These are phyloP conservation scores for Eremothecium coryli DNA, from an alignment of 1,139 yeast species.

Conservation along the genomic window DNA sequence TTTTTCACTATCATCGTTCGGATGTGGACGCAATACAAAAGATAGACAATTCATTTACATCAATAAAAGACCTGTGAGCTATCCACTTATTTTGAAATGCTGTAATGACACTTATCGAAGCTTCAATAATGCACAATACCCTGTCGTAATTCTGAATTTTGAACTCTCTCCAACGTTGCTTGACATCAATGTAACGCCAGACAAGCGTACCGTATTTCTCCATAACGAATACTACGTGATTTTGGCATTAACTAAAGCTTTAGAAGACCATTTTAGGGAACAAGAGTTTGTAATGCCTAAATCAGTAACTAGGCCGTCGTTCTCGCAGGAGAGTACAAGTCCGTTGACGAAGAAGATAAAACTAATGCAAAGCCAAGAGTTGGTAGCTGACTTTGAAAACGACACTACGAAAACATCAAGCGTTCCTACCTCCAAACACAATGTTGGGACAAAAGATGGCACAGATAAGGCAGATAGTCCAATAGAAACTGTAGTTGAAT, in stretches of 20 bases:
- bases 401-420: too few relatives aligned
- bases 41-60: conserved; percentile 72
- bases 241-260: conserved; percentile 39
- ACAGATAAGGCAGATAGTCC: too few relatives aligned
- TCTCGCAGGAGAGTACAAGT: not conserved
- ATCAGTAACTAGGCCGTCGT: conserved; percentile 2
- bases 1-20: conserved; percentile 69
- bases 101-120: conserved; percentile 65
- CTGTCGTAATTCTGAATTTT: conserved; percentile 61
- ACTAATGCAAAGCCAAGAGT: not conserved
- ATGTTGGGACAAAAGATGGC: too few relatives aligned
- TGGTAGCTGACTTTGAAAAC: not conserved
- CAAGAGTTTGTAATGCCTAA: conserved; percentile 37
- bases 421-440: too few relatives aligned
- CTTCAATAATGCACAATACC: conserved; percentile 65
- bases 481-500: too few relatives aligned
- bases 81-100: conserved; percentile 48
- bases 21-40: conserved; percentile 57
- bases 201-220: conserved; percentile 63
- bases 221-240: conserved; percentile 55
- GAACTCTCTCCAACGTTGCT: conserved; percentile 41
- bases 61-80: conserved; percentile 64
- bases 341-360: not conserved
- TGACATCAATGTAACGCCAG: conserved; percentile 89
- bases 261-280: conserved; percentile 37